Conservation (phyloP, 345 rosid species). For the Citrus australasica region DNA sequence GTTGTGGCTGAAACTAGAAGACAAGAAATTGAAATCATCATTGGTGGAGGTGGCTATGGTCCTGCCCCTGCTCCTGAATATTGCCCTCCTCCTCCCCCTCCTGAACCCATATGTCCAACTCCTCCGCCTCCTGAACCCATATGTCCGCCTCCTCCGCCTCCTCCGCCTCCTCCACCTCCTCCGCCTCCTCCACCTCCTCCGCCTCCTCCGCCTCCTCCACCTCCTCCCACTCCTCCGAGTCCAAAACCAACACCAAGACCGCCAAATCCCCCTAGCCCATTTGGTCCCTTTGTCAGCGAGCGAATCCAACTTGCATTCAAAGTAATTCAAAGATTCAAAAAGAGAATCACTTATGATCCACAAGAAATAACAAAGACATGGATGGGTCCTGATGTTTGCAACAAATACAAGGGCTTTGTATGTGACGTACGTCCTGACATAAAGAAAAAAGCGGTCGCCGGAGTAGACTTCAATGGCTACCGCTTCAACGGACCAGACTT, state of each 20-base stretch:
- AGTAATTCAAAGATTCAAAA: slow-evolving; percentile 26
- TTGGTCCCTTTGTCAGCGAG: neutral
- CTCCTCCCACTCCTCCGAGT: fast-evolving
- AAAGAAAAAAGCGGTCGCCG: slow-evolving; percentile 23
- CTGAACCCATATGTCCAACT: neutral
- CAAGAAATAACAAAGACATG: slow-evolving; percentile 11
- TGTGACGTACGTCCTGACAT: slow-evolving; percentile 28
- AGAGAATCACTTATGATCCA: neutral
- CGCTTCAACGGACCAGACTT: slow-evolving; percentile 14
- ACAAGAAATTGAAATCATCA: slow-evolving; percentile 26
- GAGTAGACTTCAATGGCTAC: slow-evolving; percentile 42
- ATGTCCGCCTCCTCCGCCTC: neutral
- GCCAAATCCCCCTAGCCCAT: fast-evolving
- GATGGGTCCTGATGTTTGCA: slow-evolving; percentile 23
- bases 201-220: fast-evolving
- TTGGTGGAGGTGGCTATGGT: neutral
- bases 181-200: fast-evolving
- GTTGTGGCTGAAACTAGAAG: slow-evolving; percentile 4
- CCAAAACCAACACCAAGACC: neutral
- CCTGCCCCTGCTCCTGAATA: slow-evolving; percentile 15
- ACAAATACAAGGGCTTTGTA: slow-evolving; percentile 30
- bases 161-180: fast-evolving
- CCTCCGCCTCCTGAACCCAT: neutral
- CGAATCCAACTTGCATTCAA: slow-evolving; percentile 7
- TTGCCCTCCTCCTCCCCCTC: slow-evolving; percentile 6